These are phyloP conservation scores for Shiraia bambusicola DNA, from an alignment of 2,329 filamentous ascomycete species.

Conservation along the genomic window DNA sequence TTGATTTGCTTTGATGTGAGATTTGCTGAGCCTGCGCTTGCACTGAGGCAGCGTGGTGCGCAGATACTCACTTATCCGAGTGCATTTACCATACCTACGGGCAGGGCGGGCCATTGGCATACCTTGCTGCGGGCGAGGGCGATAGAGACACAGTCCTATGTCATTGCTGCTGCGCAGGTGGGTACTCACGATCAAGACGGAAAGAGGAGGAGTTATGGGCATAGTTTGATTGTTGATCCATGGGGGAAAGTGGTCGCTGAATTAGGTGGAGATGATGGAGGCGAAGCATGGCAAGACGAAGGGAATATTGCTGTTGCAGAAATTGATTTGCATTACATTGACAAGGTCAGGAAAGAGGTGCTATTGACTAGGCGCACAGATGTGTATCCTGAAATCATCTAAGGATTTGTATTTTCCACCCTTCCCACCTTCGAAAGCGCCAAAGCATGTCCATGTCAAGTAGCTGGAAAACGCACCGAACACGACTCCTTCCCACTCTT, in stretches of 20 bases:
- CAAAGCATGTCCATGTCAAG: not conserved
- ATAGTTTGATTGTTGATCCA: constrained; percentile 81
- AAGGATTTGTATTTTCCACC: not conserved
- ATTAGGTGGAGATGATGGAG: constrained; percentile 56
- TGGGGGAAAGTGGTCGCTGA: constrained; percentile 77
- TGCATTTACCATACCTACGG: constrained; percentile 86
- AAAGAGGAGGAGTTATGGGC: constrained; percentile 79
- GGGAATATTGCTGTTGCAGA: constrained; percentile 52
- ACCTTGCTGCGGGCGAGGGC: constrained; percentile 75
- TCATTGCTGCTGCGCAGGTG: constrained; percentile 79
- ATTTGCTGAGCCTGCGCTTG: constrained; percentile 73
- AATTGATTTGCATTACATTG: constrained; percentile 55
- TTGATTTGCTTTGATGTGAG: constrained; percentile 90
- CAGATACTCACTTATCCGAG: constrained; percentile 84
- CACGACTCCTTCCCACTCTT: not conserved
- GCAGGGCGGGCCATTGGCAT: constrained; percentile 78
- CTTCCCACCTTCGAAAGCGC: too few species aligned
- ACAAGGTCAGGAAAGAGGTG: constrained; percentile 58
- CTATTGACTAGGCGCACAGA: constrained; percentile 58
- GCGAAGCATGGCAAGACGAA: constrained; percentile 31
- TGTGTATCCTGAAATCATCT: constrained; percentile 40
- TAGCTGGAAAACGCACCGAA: not conserved
- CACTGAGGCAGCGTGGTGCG: constrained; percentile 65
- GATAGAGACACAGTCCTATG: constrained; percentile 85
- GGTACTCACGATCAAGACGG: constrained; percentile 67